Base-by-base conservation (phyloP, 2,329 filamentous ascomycete genomes). In the Apiospora sp. region DNA sequence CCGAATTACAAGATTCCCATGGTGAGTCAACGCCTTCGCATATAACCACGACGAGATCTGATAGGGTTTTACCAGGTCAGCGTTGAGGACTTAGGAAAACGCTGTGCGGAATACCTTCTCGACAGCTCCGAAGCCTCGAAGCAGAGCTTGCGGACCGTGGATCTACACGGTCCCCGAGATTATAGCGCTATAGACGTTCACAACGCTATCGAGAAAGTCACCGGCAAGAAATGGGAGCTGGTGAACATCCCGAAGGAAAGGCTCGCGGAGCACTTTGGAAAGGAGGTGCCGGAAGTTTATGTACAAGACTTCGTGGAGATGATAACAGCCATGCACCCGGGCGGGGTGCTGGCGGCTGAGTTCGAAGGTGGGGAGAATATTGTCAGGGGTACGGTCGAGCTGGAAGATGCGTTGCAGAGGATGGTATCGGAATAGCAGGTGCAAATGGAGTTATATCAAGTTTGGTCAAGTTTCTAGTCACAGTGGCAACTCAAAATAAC, bases 1-100 rank as follows among this genome's bases (percentile, higher is more conserved):
- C 70, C 74, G 0, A 74, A 82, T n/a, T 76, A 80, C 19, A 73
- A 78, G n/a, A 76, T 82, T 0, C 81, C 81, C 4, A 77, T 82
- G 78, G 81, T 82, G 76, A n/a, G 69, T 61, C n/a, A 5, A 1
- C 34, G 34, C 13, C 37, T 34, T 30, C 16, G 30, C 13, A 51
- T 3, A 14, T 14, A 27, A 2, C n/a, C 5, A 41, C 16, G 4
- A 6, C n/a, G 5, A 14, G 4, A 5, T 13, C 58, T 64, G 4
- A 64, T 34, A 24, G 3, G 13, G 0, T 34, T 4, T n/a, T 34
- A 3, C 58, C 48, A 83, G 81, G 76, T 82, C 0, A 78, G 79
- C 41, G 74, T 82, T 22, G 73, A 73, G 30, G 81, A 83, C 19
- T 72, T 83, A 14, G 78, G 76, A 48, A 74, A 74, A 34, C 70